Evolutionary conservation across 768 basidiomycete genomes (phyloP).

Genomic region (Termitomyces sp.): DNA sequence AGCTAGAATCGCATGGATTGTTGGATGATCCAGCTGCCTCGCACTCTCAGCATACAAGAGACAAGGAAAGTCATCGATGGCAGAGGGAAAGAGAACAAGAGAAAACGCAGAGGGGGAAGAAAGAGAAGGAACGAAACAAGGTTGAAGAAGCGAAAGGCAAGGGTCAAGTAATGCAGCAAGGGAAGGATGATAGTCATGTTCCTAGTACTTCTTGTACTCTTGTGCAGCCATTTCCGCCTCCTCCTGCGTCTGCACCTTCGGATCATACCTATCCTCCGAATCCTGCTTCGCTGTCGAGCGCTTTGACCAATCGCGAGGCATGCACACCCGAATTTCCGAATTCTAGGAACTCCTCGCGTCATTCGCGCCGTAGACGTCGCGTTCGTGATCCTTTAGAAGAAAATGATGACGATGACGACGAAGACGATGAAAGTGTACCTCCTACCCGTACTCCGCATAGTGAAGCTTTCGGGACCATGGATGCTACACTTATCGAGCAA

Average conservation of each 20-base stretch:
- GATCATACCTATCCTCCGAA: slow-evolving; percentile 15
- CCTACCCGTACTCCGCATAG: slow-evolving; percentile 53
- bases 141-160: slow-evolving; percentile 21
- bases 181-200: slow-evolving; percentile 15
- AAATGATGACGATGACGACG: slow-evolving; percentile 22
- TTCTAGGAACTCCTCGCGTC: slow-evolving; percentile 14
- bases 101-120: slow-evolving; percentile 20
- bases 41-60: slow-evolving; percentile 18
- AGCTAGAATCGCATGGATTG: slow-evolving; percentile 61
- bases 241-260: slow-evolving; percentile 17
- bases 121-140: slow-evolving; percentile 18
- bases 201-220: slow-evolving; percentile 11
- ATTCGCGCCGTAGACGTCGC: slow-evolving; percentile 20
- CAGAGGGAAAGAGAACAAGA: slow-evolving; percentile 18
- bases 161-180: slow-evolving; percentile 18
- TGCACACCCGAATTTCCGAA: slow-evolving; percentile 4
- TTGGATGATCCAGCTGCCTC: slow-evolving; percentile 41
- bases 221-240: slow-evolving; percentile 11
- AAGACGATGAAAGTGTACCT: slow-evolving; percentile 15
- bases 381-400: slow-evolving; percentile 22
- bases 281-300: slow-evolving; percentile 4
- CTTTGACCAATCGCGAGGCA: slow-evolving; percentile 1
- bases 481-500: slow-evolving; percentile 46
- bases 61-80: slow-evolving; percentile 24
- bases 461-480: slow-evolving; percentile 56